These are phyloP conservation scores for Apophysomyces sp. DNA, from an alignment of 371 early-diverging fungal species.

Conservation along the genomic window DNA sequence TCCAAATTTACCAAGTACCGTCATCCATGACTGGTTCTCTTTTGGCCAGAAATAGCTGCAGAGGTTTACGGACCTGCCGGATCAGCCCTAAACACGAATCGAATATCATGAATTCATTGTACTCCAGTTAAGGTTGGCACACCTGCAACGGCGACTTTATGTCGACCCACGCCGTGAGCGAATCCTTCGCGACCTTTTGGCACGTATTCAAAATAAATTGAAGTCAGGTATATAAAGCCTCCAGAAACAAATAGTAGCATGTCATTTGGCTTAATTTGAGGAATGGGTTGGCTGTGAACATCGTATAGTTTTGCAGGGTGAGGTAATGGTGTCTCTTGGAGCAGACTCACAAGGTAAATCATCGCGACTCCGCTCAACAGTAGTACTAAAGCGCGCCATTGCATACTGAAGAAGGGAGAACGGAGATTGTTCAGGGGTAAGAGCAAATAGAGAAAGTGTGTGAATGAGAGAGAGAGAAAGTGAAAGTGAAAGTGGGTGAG, in stretches of 20 bases:
- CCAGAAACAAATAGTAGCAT: constrained; percentile 24
- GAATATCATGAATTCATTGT: too few species aligned
- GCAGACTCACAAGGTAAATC: constrained; percentile 34
- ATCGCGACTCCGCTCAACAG: constrained; percentile 30
- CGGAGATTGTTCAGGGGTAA: background rate
- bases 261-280: constrained; percentile 21
- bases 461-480: background rate
- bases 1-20: background rate
- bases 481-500: background rate
- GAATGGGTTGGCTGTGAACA: constrained; percentile 8
- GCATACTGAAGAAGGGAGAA: constrained; percentile 25
- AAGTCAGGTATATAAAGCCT: constrained; percentile 30
- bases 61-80: constrained; percentile 7
- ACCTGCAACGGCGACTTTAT: constrained; percentile 27
- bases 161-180: constrained; percentile 20
- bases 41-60: constrained; percentile 10
- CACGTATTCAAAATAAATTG: constrained; percentile 22
- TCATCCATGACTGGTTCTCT: background rate
- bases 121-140: background rate
- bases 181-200: background rate
- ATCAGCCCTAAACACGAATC: constrained; percentile 1
- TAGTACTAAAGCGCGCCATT: constrained; percentile 44
- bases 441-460: background rate
- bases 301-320: constrained; percentile 32
- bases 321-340: constrained; percentile 39